A percentile compares a stretch with the other conserved stretches of the same genome.
phyloP scores from a whole-genome alignment of 2,329 filamentous ascomycete genomes.

The Neonectria coccinea region DNA sequence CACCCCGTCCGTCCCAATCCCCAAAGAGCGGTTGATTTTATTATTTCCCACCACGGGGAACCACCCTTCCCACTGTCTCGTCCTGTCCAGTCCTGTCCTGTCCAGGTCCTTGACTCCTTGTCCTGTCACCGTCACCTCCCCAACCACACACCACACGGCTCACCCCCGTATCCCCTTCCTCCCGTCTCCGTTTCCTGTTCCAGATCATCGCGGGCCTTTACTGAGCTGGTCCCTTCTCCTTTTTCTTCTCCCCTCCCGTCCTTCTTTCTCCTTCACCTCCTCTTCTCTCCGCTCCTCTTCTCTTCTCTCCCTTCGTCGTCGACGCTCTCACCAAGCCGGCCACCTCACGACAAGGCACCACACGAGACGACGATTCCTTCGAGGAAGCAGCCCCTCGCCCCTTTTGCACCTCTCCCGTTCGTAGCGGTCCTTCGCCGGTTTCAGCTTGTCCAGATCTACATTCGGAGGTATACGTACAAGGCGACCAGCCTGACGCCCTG shows the following conservation, averaged over 20 bases:
- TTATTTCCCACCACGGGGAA: conserved; percentile 41
- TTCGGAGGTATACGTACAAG: not conserved
- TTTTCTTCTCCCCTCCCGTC: conserved; percentile 31
- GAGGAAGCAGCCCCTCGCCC: not conserved
- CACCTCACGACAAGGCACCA: conserved; percentile 19
- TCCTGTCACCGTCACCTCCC: conserved; percentile 19
- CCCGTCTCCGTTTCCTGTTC: conserved; percentile 40
- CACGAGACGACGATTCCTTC: conserved; percentile 21
- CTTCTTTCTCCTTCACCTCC: conserved; percentile 31
- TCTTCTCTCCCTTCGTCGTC: conserved; percentile 26
- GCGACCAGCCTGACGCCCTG: conserved; percentile 31
- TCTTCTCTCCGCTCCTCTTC: conserved; percentile 29
- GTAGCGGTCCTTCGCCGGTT: conserved; percentile 16
- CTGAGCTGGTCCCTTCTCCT: conserved; percentile 33
- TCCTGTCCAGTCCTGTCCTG: conserved; percentile 16
- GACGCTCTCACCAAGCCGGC: conserved; percentile 12
- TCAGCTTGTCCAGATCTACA: conserved; percentile 20
- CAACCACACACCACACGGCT: conserved; percentile 36
- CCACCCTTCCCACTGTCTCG: conserved; percentile 32
- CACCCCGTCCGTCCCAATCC: conserved; percentile 33
- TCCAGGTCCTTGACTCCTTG: conserved; percentile 15
- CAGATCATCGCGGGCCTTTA: conserved; percentile 44
- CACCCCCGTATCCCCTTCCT: conserved; percentile 41
- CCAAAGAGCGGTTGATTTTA: conserved; percentile 20
- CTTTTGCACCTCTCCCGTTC: conserved; percentile 7